These are phyloP conservation scores for Dictyostelium purpureum DNA, from an alignment of 78 protist genomes.

Conservation along the genomic window DNA sequence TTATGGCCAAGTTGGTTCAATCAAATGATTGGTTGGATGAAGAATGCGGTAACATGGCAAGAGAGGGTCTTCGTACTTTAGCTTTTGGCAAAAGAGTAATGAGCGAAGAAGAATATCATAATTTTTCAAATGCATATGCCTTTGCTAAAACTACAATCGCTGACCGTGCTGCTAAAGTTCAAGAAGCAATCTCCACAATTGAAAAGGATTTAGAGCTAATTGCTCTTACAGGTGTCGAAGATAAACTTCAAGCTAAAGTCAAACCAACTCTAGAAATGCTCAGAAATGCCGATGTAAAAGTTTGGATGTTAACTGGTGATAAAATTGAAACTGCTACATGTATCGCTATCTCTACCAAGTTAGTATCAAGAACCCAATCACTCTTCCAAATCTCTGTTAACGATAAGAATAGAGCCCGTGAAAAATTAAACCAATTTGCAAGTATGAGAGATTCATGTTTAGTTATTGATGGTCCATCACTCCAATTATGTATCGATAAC, in stretches of 20 bases:
- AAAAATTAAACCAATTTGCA: slow-evolving; percentile 73
- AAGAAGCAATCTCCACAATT: slow-evolving; percentile 73
- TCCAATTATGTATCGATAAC: slow-evolving; percentile 84
- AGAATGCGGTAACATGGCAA: slow-evolving; percentile 95
- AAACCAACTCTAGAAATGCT: slow-evolving; percentile 90
- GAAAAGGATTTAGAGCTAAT: slow-evolving; percentile 87
- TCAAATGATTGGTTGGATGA: slow-evolving; percentile 95
- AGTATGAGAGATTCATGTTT: slow-evolving; percentile 84
- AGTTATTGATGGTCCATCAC: slow-evolving; percentile 92
- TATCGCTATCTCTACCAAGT: slow-evolving; percentile 90
- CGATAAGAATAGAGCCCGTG: slow-evolving; percentile 59
- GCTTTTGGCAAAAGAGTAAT: slow-evolving; percentile 89
- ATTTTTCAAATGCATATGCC: slow-evolving; percentile 31
- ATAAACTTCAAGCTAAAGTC: slow-evolving; percentile 86
- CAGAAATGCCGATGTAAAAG: slow-evolving; percentile 91
- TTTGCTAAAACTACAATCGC: slow-evolving; percentile 79
- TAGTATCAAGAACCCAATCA: slow-evolving; percentile 83
- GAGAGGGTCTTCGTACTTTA: slow-evolving; percentile 98
- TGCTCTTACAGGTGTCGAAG: slow-evolving; percentile 96
- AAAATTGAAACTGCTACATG: slow-evolving; percentile 96
- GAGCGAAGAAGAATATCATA: slow-evolving; percentile 82
- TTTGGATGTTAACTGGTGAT: slow-evolving; percentile 98
- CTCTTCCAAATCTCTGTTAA: slow-evolving; percentile 67
- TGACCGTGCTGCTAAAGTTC: slow-evolving; percentile 79
- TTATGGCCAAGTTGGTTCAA: slow-evolving; percentile 78